A percentile compares a stretch with the other conserved stretches of the same genome.
These are phyloP conservation scores for Penicillium sp. DNA, from an alignment of 2,329 filamentous ascomycete species.

Conservation along the genomic window DNA sequence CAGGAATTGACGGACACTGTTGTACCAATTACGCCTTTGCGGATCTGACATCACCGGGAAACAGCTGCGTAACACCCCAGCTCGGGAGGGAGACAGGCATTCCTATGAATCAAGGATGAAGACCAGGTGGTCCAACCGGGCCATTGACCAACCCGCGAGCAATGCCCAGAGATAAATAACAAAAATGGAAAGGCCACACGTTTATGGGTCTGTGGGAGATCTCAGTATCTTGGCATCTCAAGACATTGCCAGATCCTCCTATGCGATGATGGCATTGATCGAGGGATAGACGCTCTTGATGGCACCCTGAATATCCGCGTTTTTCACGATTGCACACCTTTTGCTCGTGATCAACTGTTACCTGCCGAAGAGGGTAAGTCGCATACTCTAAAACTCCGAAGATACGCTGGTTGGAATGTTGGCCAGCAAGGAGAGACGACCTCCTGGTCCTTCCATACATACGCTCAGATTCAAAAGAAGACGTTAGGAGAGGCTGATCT, in stretches of 20 bases:
- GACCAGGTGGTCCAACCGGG: conserved; percentile 5
- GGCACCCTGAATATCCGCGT: not conserved
- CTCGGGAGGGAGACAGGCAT: conserved; percentile 10
- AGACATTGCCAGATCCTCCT: not conserved
- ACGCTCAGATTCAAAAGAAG: not conserved
- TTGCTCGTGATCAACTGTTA: conserved; percentile 8
- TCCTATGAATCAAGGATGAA: conserved; percentile 20
- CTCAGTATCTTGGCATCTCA: not conserved
- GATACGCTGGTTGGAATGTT: conserved; percentile 15
- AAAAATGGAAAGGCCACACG: not conserved
- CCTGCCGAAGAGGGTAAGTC: conserved; percentile 9
- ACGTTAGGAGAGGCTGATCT: not conserved
- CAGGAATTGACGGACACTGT: not conserved
- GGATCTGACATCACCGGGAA: conserved; percentile 18
- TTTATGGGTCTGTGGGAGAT: not conserved
- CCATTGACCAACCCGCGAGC: conserved; percentile 9
- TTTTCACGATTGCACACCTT: not conserved
- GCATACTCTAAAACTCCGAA: conserved; percentile 21
- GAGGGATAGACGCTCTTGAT: conserved; percentile 5
- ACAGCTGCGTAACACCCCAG: conserved; percentile 12
- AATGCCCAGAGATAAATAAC: not conserved
- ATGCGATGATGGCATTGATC: conserved; percentile 9
- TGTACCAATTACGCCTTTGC: conserved; percentile 8
- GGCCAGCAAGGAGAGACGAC: conserved; percentile 13
- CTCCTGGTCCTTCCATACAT: conserved; percentile 1